A percentile compares a stretch with the other conserved stretches of the same genome.
These are phyloP conservation scores for Pharnaceum exiguum DNA, from an alignment of 148 eudicot genomes.

Conservation along the genomic window DNA sequence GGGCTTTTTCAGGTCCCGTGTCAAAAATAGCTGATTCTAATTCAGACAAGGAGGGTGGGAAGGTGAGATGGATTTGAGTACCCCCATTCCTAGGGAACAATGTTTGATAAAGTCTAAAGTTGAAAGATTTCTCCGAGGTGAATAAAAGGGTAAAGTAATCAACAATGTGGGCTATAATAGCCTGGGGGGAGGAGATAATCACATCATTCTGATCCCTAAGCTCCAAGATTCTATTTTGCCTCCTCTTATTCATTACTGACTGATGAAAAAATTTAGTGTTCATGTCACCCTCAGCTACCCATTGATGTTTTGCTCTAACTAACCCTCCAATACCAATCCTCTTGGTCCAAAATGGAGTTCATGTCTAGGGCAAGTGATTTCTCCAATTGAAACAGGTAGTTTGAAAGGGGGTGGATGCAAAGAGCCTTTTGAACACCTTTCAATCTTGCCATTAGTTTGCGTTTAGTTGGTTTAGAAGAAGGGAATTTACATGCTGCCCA, in stretches of 20 bases:
- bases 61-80: background rate
- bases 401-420: background rate
- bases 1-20: background rate
- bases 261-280: background rate
- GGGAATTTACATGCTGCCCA: no score
- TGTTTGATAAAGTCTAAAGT: background rate
- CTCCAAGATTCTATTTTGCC: background rate
- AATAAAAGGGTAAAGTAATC: background rate
- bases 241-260: background rate
- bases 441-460: background rate
- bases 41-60: background rate
- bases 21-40: background rate
- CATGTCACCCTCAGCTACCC: background rate
- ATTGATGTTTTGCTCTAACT: background rate
- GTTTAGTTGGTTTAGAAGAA: background rate
- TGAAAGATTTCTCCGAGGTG: background rate
- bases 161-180: background rate
- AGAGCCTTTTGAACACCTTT: background rate
- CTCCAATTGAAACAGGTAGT: background rate
- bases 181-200: background rate
- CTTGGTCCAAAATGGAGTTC: background rate
- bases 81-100: background rate
- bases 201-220: background rate
- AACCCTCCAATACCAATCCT: background rate
- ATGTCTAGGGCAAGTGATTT: background rate